Percentiles rank a stretch among this genome's conserved stretches.
phyloP scores from a whole-genome alignment of 2,329 filamentous ascomycete species.

The Bertia moriformis region DNA sequence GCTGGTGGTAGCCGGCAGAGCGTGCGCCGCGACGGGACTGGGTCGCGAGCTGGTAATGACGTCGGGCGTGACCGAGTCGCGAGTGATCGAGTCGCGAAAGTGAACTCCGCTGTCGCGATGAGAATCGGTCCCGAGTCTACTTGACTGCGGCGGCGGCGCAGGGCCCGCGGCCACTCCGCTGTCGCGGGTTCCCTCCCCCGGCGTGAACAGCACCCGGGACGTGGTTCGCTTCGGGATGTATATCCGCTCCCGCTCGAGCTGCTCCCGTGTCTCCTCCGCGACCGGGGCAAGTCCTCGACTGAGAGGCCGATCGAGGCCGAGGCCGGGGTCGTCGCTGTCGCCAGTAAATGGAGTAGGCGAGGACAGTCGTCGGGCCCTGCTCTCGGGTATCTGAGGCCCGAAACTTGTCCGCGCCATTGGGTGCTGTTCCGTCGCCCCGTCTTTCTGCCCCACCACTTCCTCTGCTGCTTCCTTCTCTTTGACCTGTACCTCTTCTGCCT shows the following conservation, averaged over 20 bases:
- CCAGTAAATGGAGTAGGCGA: too few species aligned
- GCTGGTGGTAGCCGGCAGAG: neutral
- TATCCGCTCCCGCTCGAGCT: slow-evolving; percentile 15
- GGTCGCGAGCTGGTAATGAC: slow-evolving; percentile 6
- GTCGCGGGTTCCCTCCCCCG: slow-evolving; percentile 26
- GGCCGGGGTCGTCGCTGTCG: too few species aligned
- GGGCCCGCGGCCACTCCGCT: slow-evolving; percentile 30
- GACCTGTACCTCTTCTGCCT: too few species aligned
- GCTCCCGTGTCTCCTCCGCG: slow-evolving; percentile 32
- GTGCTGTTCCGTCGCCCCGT: too few species aligned
- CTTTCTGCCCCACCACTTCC: too few species aligned
- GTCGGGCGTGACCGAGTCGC: too few species aligned
- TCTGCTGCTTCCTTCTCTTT: too few species aligned
- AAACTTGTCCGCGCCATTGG: too few species aligned
- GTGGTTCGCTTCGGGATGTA: slow-evolving; percentile 6
- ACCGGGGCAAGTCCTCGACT: slow-evolving; percentile 33
- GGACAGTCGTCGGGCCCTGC: too few species aligned
- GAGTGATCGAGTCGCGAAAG: slow-evolving; percentile 29
- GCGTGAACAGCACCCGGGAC: slow-evolving; percentile 7
- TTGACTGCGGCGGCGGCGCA: too few species aligned
- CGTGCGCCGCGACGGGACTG: slow-evolving; percentile 10
- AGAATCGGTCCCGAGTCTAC: too few species aligned
- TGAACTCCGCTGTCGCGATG: slow-evolving; percentile 42
- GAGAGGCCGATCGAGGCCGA: slow-evolving; percentile 25
- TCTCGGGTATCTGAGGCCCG: too few species aligned